Percentiles rank a stretch among this genome's conserved stretches.
These are phyloP conservation scores for Ceratocystis lukuohia DNA, from an alignment of 2,329 filamentous ascomycete genomes.

Conservation along the genomic window DNA sequence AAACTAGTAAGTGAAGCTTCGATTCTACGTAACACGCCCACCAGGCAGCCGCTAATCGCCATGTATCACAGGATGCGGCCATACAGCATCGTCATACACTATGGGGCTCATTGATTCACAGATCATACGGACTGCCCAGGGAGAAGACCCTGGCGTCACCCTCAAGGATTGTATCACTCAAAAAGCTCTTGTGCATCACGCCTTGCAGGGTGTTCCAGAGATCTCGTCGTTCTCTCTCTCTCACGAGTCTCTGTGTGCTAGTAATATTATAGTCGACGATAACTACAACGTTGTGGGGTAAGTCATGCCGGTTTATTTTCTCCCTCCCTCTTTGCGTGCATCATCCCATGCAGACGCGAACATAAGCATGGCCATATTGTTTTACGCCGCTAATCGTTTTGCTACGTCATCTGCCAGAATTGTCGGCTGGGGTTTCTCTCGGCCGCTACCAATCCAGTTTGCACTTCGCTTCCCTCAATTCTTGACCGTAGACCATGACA, in stretches of 20 bases:
- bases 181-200: slow-evolving; percentile 13
- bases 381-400: neutral
- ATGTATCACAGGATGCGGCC: slow-evolving; percentile 9
- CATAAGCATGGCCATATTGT: neutral
- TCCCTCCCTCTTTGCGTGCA: too few species aligned
- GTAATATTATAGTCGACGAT: slow-evolving; percentile 15
- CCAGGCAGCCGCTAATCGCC: neutral
- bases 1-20: slow-evolving; percentile 14
- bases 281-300: slow-evolving; percentile 15
- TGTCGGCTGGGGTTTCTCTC: slow-evolving; percentile 16
- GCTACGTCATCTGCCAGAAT: slow-evolving; percentile 1
- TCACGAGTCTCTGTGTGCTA: slow-evolving; percentile 13
- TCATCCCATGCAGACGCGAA: too few species aligned
- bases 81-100: slow-evolving; percentile 15
- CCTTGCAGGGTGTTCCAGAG: slow-evolving; percentile 8
- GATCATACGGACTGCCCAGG: slow-evolving; percentile 4
- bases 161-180: slow-evolving; percentile 12
- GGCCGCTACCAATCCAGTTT: slow-evolving; percentile 13
- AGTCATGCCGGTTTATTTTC: neutral
- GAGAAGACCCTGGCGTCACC: slow-evolving; percentile 7
- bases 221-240: slow-evolving; percentile 15
- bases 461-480: slow-evolving; percentile 16
- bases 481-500: slow-evolving; percentile 6
- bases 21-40: neutral
- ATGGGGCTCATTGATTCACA: slow-evolving; percentile 14